Base-by-base conservation (phyloP, 176 grass and related monocot species). In the Elymus sibiricus region DNA sequence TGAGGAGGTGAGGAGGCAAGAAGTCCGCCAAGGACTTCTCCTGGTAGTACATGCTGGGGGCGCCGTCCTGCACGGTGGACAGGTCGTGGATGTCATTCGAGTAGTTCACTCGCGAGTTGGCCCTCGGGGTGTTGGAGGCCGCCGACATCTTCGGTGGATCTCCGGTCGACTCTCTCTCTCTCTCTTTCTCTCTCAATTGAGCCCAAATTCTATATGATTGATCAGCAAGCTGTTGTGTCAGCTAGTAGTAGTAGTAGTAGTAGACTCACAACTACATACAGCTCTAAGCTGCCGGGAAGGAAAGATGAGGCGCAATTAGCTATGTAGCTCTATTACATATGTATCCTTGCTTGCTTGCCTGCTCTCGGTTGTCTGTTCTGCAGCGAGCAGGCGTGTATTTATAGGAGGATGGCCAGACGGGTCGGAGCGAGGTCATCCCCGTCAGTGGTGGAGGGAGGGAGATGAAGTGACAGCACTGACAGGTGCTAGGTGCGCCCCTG, bases 61-160 rank as follows among this genome's bases (percentile, higher is more conserved):
- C 88, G 51, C 72, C 87, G 59, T 27, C 77, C 78, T 95, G 90
- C 65, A 87, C 90, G 2, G 88, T 92, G 88, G 87, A 84, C 16
- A 92, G 83, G 85, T 95, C 93, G 84, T 95, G 93, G 88, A 95
- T 95, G 78, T 95, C 93, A 80, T 95, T 95, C 22, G 93, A 86
- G 90, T 92, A 95, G 85, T 87, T 91, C 81, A 87, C 89, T 51
- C 89, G 67, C 37, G 89, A 87, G 89, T 87, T 87, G 4, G 81
- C 75, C 80, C 89, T 2, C 9, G 89, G 73, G 3, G 78, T 31
- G 61, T 8, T 47, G 39, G 61, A 32, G 0, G 61, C 25, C 11
- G 40, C 19, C 75, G 75, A 51, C 16, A 64, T 64, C 78, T 73
- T 12, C 14, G 37, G 38, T 39, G 8, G 38, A 39, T 39, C 38